These are phyloP conservation scores for Podosphaera aphanis DNA, from an alignment of 2,329 filamentous ascomycete genomes.

Conservation along the genomic window DNA sequence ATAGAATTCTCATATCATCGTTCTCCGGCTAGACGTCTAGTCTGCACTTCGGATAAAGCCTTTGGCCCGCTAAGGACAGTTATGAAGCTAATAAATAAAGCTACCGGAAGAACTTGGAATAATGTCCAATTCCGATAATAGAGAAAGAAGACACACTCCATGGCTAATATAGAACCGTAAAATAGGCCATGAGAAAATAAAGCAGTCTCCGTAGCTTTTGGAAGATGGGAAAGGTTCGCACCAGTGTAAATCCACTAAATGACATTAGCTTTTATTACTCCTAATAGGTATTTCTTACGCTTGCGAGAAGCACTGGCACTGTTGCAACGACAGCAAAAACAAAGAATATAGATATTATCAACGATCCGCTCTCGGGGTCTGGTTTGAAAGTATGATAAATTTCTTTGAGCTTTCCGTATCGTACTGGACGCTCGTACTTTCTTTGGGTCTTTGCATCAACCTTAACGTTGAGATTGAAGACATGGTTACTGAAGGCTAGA, in stretches of 20 bases:
- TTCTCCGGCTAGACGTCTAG: conserved; percentile 47
- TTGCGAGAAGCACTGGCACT: conserved; percentile 47
- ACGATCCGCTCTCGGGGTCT: conserved; percentile 59
- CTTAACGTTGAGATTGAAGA: conserved; percentile 50
- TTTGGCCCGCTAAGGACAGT: conserved; percentile 72
- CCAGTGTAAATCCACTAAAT: conserved; percentile 57
- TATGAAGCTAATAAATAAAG: conserved; percentile 40
- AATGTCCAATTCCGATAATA: conserved; percentile 88
- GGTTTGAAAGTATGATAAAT: conserved; percentile 78
- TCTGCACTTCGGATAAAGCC: conserved; percentile 81
- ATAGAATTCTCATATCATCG: conserved; percentile 5
- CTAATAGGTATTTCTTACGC: conserved; percentile 26
- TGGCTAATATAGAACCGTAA: conserved; percentile 62
- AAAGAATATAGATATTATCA: conserved; percentile 59
- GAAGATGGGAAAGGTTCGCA: conserved; percentile 58
- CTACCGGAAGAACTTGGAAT: conserved; percentile 65
- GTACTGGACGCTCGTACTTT: conserved; percentile 41
- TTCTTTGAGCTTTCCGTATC: conserved; percentile 64
- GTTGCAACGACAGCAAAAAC: conserved; percentile 47
- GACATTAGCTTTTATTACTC: conserved; percentile 6
- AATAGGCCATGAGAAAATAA: conserved; percentile 68
- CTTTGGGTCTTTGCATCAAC: conserved; percentile 31
- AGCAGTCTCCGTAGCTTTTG: conserved; percentile 49
- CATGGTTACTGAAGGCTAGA: conserved; percentile 38
- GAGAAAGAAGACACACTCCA: conserved; percentile 82